Evolutionary conservation across 768 basidiomycete genomes (phyloP), one percentile per base, ranked within the genome.

Genomic region (Piloderma croceum): DNA sequence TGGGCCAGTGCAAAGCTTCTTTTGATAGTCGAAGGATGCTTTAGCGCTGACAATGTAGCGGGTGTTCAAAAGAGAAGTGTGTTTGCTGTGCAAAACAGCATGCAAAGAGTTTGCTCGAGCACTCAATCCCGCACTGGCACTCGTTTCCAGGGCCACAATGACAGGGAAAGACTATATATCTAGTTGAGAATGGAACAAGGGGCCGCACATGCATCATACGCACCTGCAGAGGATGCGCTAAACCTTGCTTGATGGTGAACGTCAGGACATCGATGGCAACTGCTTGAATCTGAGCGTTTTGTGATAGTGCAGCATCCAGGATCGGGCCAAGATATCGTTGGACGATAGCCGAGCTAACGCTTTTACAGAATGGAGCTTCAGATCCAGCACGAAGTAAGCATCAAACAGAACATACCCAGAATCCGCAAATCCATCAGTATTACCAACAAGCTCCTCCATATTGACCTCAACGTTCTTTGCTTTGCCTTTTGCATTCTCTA

Each of bases 401-500:
- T 25, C 22, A 32, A n/a, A 9, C 13, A 9, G 15, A 22, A 46
- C 78, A 52, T 62, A 97, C 96, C 93, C 93, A 5, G 94, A 97
- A 51, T 98, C 96, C 0, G 94, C 91, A 58, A 98, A 94, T 1
- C 85, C 90, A 52, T 91, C 86, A 0, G 91, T 91, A 52, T 94
- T 93, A 1, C 96, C 96, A 3, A 98, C 86, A 7, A 99, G 70
- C 52, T 96, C 90, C 1, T 85, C 84, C 82, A 99, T 92, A 52
- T 93, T 79, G 38, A 97, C 79, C 18, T 77, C 69, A 6, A 61
- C 49, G 18, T 42, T 71, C 73, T n/a, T 50, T 24, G 41, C 68
- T 69, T 4, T 40, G 31, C n/a, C 60, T 62, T 76, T 79, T 23
- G 56, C 44, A 7, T 57, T 59, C 55, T 76, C 64, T 73, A 45